A percentile compares a stretch with the other conserved stretches of the same genome.
These are phyloP conservation scores for Aspergillus cejpii DNA, from an alignment of 2,329 filamentous ascomycete genomes.

Conservation along the genomic window DNA sequence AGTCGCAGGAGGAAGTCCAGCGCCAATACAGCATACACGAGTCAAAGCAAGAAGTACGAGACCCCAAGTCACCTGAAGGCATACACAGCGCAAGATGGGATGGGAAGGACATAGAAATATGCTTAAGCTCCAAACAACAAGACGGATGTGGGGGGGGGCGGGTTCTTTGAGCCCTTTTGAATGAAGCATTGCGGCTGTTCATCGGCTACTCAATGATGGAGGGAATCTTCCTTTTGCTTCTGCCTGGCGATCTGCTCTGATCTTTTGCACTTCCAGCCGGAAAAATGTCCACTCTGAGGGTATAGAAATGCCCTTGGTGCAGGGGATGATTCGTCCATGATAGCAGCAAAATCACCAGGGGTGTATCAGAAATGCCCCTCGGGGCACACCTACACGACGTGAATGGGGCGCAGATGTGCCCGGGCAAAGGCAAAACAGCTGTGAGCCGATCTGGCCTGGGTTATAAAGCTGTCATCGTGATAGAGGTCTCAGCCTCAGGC, in stretches of 20 bases:
- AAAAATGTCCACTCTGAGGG: conserved; percentile 4
- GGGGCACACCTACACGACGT: background rate
- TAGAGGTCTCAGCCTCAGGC: background rate
- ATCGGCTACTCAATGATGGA: conserved; percentile 3
- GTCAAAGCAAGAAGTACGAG: background rate
- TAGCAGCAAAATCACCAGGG: conserved; percentile 4
- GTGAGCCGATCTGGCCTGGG: conserved; percentile 7
- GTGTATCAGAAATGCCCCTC: background rate
- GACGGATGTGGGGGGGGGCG: conserved; percentile 4
- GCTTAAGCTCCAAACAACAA: conserved; percentile 2
- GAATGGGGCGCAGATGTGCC: conserved; percentile 6
- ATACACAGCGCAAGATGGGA: background rate
- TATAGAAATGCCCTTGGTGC: background rate
- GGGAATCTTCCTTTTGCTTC: conserved; percentile 6
- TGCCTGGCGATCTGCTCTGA: conserved; percentile 9
- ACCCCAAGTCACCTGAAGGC: background rate
- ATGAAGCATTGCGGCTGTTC: conserved; percentile 3
- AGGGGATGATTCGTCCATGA: background rate
- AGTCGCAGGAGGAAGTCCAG: background rate
- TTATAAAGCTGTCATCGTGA: background rate
- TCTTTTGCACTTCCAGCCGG: conserved; percentile 1
- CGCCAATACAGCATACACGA: background rate
- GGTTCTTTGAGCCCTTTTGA: conserved; percentile 5
- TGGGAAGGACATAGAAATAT: conserved; percentile 5
- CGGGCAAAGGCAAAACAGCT: conserved; percentile 7